Percentiles rank a stretch among this genome's conserved stretches.
Conservation (phyloP, 331 rosid genomes). For the Malus hybrid region DNA sequence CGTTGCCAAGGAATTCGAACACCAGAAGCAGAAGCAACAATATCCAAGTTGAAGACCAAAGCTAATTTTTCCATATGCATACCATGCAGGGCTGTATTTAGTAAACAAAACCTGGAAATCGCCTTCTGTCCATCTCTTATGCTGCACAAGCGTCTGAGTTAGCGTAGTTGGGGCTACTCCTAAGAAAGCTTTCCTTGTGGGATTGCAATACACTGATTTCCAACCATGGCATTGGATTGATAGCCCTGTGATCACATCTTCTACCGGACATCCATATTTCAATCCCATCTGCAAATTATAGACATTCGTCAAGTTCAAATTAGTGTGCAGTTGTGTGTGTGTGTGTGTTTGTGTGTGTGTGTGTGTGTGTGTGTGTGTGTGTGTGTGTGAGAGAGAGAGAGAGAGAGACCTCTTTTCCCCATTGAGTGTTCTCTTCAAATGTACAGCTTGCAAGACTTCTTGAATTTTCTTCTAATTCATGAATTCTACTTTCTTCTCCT, state of each 20-base stretch:
- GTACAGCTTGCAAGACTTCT: constrained; percentile 20
- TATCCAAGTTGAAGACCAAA: constrained; percentile 4
- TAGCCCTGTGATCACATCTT: constrained; percentile 20
- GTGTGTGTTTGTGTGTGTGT: too few relatives aligned
- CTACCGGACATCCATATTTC: constrained; percentile 27
- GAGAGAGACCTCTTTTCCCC: constrained; percentile 22
- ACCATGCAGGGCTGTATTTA: not conserved
- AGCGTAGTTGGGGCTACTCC: constrained; percentile 11
- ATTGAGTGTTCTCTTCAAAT: not conserved
- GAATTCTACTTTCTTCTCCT: not conserved
- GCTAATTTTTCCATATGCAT: constrained; percentile 5
- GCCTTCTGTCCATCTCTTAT: constrained; percentile 84
- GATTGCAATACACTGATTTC: constrained; percentile 16
- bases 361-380: too few relatives aligned
- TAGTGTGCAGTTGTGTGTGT: not conserved
- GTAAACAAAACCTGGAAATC: constrained; percentile 16
- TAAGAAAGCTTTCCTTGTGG: constrained; percentile 17
- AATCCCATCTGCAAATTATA: constrained; percentile 10
- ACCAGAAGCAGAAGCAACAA: not conserved
- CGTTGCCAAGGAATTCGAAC: constrained; percentile 7
- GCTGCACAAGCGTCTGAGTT: constrained; percentile 29
- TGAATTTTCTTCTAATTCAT: constrained; percentile 10
- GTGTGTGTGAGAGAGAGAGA: too few relatives aligned
- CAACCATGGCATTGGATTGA: constrained; percentile 19
- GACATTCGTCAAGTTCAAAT: not conserved